Conservation (phyloP, 2,329 filamentous ascomycete species). For the Cadophora sp. region DNA sequence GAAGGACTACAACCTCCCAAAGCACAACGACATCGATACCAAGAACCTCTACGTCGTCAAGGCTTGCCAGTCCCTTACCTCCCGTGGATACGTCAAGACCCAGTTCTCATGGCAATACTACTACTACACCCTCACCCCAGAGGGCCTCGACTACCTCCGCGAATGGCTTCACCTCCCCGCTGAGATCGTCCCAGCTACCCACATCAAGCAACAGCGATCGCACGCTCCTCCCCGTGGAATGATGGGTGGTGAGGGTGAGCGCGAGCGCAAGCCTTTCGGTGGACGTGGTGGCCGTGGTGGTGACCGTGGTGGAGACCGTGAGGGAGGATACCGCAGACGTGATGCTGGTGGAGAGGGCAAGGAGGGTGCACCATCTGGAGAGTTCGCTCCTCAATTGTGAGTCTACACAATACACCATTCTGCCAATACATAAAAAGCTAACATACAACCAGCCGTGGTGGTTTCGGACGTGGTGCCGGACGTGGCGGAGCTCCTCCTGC, state of each 20-base stretch:
- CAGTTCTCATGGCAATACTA: conserved; percentile 99
- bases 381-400: conserved; percentile 91
- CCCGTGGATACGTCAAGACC: conserved; percentile 98
- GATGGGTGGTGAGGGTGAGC: conserved; percentile 84
- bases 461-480: conserved; percentile 76
- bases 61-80: conserved; percentile 97
- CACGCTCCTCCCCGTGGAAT: conserved; percentile 90
- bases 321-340: conserved; percentile 91
- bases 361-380: conserved; percentile 90
- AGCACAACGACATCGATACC: conserved; percentile 98
- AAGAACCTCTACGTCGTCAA: conserved; percentile 99
- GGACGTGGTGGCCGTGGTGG: conserved; percentile 76
- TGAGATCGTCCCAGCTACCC: conserved; percentile 98
- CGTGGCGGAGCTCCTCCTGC: conserved; percentile 75
- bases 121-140: conserved; percentile 99
- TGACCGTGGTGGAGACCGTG: conserved; percentile 72
- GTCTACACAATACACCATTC: conserved; percentile 44
- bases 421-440: conserved; percentile 42
- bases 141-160: conserved; percentile 99
- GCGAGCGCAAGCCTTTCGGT: conserved; percentile 80
- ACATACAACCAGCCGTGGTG: conserved; percentile 71
- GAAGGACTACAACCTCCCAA: conserved; percentile 98
- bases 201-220: conserved; percentile 99
- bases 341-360: conserved; percentile 84
- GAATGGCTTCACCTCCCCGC: conserved; percentile 99